Evolutionary conservation across 768 basidiomycete genomes (phyloP), one percentile per base, ranked within the genome.

Genomic region (Tephrocybe sp.): DNA sequence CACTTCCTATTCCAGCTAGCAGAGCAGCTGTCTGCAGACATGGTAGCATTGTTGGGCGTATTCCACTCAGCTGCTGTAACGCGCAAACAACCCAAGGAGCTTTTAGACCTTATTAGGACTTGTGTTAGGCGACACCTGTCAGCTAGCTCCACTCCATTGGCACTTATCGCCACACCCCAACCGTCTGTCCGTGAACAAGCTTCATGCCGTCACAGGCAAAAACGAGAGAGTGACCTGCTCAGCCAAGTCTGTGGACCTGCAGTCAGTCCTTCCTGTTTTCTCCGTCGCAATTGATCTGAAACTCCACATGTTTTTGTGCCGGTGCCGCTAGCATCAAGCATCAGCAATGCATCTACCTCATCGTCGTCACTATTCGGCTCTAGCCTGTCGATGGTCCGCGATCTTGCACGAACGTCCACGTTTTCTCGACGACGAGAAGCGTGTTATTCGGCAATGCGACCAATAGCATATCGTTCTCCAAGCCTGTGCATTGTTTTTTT

Each of bases 1-100:
- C 89, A 90, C 55, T 74, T 78, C 59, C 63, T 92, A 20, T 89
- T 93, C 63, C 74, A 76, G 50, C 67, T 92, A 16, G 85, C 82
- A n/a, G 89, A 92, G 60, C 74, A 75, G 20, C 76, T 79, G 6
- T 89, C 92, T 11, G 73, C 74, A 22, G 82, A 89, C 60, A 76
- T 85, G 70, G 75, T 79, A 4, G 74, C 75, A 3, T 65, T 92
- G 38, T 68, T 89, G 43, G 70, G 75, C n/a, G 59, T 78, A 22
- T 85, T 91, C 60, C 74, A 71, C 49, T 73, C 75, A 3, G 72
- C 84, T 4, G 85, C 82, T n/a, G 70, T 89, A 2, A 70, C 90
- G 16, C 78, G 81, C 52, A 72, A 74, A 44, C 73, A 82, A 20
- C 77, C 79, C 7, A 80, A 77, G 54, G 89, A 90, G 60, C 68